Evolutionary conservation across 768 basidiomycete genomes (phyloP).

Genomic region (Hypholoma sublateritium): DNA sequence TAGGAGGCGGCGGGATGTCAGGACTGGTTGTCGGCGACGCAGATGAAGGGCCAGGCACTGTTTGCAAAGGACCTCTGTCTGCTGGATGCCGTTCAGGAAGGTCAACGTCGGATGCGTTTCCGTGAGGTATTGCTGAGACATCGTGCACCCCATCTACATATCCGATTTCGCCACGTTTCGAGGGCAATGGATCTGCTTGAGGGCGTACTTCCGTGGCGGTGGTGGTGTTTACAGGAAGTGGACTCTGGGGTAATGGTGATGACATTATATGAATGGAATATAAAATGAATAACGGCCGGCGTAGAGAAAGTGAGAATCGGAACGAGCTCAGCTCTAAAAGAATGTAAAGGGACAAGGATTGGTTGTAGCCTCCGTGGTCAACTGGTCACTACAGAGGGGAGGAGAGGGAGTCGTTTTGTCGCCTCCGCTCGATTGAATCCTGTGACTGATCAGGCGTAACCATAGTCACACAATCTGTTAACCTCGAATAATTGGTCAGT

Average conservation of each 20-base stretch:
- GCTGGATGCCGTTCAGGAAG: slow-evolving; percentile 48
- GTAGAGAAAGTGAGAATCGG: slow-evolving; percentile 12
- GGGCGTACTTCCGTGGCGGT: slow-evolving; percentile 30
- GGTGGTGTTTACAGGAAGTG: slow-evolving; percentile 6
- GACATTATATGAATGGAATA: slow-evolving; percentile 8
- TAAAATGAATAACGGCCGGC: slow-evolving; percentile 16
- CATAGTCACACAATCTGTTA: no score
- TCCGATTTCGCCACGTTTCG: slow-evolving; percentile 67
- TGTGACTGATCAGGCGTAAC: no score
- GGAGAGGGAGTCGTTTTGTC: no score
- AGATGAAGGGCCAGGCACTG: not conserved
- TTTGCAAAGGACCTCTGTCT: slow-evolving; percentile 15
- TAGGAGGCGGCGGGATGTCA: not conserved
- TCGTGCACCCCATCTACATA: slow-evolving; percentile 44
- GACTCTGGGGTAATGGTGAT: slow-evolving; percentile 7
- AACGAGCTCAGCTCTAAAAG: slow-evolving; percentile 14
- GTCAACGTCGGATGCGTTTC: slow-evolving; percentile 23
- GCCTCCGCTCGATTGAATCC: no score
- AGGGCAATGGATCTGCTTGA: slow-evolving; percentile 63
- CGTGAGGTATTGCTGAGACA: slow-evolving; percentile 34
- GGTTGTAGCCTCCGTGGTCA: not conserved
- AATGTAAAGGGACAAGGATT: slow-evolving; percentile 8
- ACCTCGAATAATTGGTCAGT: no score
- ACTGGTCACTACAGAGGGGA: not conserved
- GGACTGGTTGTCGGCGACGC: slow-evolving; percentile 13